These are phyloP conservation scores for Termitomyces sp. DNA, from an alignment of 768 basidiomycete genomes.

Conservation along the genomic window DNA sequence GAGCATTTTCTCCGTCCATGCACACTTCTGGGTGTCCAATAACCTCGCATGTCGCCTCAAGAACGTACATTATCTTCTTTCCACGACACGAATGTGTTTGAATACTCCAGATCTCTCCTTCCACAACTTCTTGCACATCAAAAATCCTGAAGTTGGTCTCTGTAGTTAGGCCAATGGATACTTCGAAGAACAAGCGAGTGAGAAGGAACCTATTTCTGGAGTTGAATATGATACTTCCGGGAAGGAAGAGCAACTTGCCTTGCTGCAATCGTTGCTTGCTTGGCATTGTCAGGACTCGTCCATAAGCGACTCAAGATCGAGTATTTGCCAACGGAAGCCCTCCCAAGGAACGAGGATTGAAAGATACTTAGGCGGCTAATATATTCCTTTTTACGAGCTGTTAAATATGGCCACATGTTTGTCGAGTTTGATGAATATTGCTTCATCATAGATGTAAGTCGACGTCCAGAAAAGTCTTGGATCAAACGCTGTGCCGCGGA, in stretches of 20 bases:
- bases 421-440: slow-evolving; percentile 40
- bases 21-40: slow-evolving; percentile 36
- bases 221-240: not conserved
- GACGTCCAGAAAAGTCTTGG: slow-evolving; percentile 42
- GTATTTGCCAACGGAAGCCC: slow-evolving; percentile 24
- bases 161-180: slow-evolving; percentile 44
- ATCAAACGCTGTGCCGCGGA: slow-evolving; percentile 49
- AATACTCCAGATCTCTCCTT: slow-evolving; percentile 59
- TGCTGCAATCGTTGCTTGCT: slow-evolving; percentile 50
- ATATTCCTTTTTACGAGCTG: slow-evolving; percentile 41
- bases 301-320: slow-evolving; percentile 46
- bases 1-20: not conserved
- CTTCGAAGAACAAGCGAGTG: slow-evolving; percentile 56
- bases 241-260: slow-evolving; percentile 32
- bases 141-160: slow-evolving; percentile 29
- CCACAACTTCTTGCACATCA: slow-evolving; percentile 48
- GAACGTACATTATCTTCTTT: slow-evolving; percentile 44
- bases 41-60: slow-evolving; percentile 73
- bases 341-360: slow-evolving; percentile 45
- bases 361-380: slow-evolving; percentile 32
- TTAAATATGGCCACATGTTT: slow-evolving; percentile 73
- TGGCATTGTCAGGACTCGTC: slow-evolving; percentile 53
- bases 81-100: slow-evolving; percentile 21
- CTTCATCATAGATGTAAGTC: slow-evolving; percentile 35
- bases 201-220: slow-evolving; percentile 47